A percentile compares a stretch with the other conserved stretches of the same genome.
Evolutionary conservation across 2,329 filamentous ascomycete genomes (phyloP).

Genomic region (Cercospora sp.): DNA sequence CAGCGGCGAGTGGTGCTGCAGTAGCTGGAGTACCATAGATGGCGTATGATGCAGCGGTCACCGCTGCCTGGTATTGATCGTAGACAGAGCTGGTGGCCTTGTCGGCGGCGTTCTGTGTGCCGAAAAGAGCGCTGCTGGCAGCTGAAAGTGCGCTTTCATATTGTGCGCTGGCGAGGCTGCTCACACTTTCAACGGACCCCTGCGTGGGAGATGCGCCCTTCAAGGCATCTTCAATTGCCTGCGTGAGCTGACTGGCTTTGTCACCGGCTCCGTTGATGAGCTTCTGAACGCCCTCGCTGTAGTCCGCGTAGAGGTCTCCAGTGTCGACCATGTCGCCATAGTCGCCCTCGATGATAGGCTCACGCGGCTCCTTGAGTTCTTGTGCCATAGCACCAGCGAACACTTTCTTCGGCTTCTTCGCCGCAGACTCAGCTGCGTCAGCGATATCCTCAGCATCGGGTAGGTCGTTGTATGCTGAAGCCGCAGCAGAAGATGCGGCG

Average conservation of each 20-base stretch:
- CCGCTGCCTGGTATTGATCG: conserved; percentile 57
- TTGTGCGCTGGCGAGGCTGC: conserved; percentile 57
- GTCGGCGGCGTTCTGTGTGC: conserved; percentile 45
- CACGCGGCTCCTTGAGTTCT: conserved; percentile 49
- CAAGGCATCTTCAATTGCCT: conserved; percentile 58
- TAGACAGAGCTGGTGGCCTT: conserved; percentile 54
- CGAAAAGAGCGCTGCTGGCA: conserved; percentile 58
- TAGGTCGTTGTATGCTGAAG: conserved; percentile 19
- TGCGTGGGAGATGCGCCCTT: conserved; percentile 48
- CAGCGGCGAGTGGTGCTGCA: conserved; percentile 41
- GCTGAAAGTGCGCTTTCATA: conserved; percentile 59
- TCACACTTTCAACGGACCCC: conserved; percentile 52
- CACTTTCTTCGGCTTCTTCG: conserved; percentile 45
- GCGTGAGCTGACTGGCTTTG: conserved; percentile 55
- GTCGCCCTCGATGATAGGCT: conserved; percentile 51
- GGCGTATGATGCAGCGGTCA: conserved; percentile 59
- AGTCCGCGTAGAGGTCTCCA: conserved; percentile 44
- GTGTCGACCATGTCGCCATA: conserved; percentile 39
- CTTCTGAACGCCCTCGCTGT: conserved; percentile 54
- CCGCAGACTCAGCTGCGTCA: conserved; percentile 20
- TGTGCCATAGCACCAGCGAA: conserved; percentile 57
- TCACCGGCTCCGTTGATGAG: conserved; percentile 56
- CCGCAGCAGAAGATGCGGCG: conserved; percentile 32
- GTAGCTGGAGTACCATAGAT: conserved; percentile 55
- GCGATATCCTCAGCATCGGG: conserved; percentile 24